phyloP scores from a whole-genome alignment of 768 basidiomycete genomes.

The Lactarius hatsudake region DNA sequence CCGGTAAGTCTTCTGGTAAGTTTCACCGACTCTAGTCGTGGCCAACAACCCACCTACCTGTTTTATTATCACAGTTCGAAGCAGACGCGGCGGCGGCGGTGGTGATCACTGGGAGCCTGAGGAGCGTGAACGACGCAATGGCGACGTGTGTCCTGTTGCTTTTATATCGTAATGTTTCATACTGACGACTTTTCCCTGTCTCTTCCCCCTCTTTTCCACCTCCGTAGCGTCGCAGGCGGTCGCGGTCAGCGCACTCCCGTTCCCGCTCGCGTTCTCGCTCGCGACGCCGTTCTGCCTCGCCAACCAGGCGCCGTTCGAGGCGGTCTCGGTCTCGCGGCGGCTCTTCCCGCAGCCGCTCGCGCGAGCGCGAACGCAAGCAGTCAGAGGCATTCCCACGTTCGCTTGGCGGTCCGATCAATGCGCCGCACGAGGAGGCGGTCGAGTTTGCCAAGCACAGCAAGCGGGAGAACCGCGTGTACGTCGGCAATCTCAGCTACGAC shows the following conservation, averaged over 20 bases:
- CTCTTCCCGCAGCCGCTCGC: constrained; percentile 62
- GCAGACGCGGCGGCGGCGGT: constrained; percentile 38
- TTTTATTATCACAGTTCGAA: constrained; percentile 41
- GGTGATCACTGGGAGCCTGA: constrained; percentile 84
- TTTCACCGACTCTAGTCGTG: constrained; percentile 7
- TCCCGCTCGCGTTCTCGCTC: constrained; percentile 68
- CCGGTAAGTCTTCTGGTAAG: constrained; percentile 40
- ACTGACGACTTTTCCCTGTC: constrained; percentile 1
- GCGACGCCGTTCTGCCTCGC: constrained; percentile 64
- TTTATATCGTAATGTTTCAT: not conserved
- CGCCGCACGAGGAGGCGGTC: constrained; percentile 87
- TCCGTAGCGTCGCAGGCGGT: constrained; percentile 24
- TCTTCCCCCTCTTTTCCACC: not conserved
- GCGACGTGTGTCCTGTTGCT: constrained; percentile 48
- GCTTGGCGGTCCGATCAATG: constrained; percentile 86
- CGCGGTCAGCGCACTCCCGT: constrained; percentile 50
- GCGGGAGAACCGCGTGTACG: constrained; percentile 97
- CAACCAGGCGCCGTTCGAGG: constrained; percentile 52
- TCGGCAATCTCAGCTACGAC: constrained; percentile 98
- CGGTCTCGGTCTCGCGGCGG: constrained; percentile 56
- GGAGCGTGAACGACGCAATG: constrained; percentile 55
- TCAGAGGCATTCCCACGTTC: constrained; percentile 72
- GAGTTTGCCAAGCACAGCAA: constrained; percentile 96
- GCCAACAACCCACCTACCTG: constrained; percentile 21
- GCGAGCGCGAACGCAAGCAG: constrained; percentile 54